Evolutionary conservation across 768 basidiomycete species (phyloP).

Genomic region (Amanita subjunquillea): DNA sequence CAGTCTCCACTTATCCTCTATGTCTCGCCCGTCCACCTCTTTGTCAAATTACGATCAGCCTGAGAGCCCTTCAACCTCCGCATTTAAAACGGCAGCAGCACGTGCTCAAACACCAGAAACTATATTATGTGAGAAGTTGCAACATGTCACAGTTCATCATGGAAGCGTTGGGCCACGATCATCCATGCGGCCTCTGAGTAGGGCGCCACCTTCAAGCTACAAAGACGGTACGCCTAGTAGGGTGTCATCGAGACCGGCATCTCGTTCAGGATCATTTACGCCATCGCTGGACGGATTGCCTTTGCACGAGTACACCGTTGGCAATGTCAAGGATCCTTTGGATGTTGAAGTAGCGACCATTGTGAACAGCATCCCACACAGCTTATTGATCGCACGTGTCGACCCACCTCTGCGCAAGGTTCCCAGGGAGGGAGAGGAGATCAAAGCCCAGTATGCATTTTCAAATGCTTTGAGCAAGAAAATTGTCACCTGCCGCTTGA

Average conservation of each 20-base stretch:
- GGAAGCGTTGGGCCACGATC: slow-evolving; percentile 28
- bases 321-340: slow-evolving; percentile 67
- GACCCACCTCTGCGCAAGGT: slow-evolving; percentile 62
- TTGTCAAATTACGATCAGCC: slow-evolving; percentile 54
- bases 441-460: slow-evolving; percentile 78
- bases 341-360: slow-evolving; percentile 70
- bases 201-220: slow-evolving; percentile 69
- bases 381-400: slow-evolving; percentile 66
- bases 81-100: slow-evolving; percentile 31
- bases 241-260: slow-evolving; percentile 54
- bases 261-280: slow-evolving; percentile 56
- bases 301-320: slow-evolving; percentile 52
- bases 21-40: slow-evolving; percentile 61
- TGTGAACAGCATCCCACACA: slow-evolving; percentile 70
- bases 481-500: slow-evolving; percentile 69
- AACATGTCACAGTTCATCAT: slow-evolving; percentile 47
- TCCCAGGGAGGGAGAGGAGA: slow-evolving; percentile 67
- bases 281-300: slow-evolving; percentile 45
- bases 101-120: slow-evolving; percentile 67
- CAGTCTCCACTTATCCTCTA: slow-evolving; percentile 55
- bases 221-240: slow-evolving; percentile 39
- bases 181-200: slow-evolving; percentile 28
- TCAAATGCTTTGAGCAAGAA: slow-evolving; percentile 65
- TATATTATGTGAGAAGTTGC: slow-evolving; percentile 45
- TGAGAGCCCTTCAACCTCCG: slow-evolving; percentile 37